Conservation (phyloP, 257 asterid genomes). For the Nyctanthes arbortristis region DNA sequence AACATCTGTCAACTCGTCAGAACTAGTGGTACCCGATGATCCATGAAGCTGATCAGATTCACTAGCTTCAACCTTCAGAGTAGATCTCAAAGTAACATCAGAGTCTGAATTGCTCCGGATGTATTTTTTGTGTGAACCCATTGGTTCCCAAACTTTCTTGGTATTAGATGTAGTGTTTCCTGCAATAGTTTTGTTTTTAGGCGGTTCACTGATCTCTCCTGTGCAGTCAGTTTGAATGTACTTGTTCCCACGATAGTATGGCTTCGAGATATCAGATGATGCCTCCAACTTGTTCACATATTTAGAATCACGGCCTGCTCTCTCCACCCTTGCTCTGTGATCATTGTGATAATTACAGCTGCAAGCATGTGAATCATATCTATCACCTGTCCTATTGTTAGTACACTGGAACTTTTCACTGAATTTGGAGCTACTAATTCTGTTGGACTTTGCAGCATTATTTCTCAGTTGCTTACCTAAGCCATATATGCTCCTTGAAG, state of each 20-base stretch:
- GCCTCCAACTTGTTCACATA: constrained; percentile 47
- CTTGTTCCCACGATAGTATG: constrained; percentile 56
- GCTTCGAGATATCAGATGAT: constrained; percentile 59
- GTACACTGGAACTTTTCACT: constrained; percentile 52
- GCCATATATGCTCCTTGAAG: constrained; percentile 48
- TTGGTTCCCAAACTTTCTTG: constrained; percentile 97
- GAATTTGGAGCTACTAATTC: constrained; percentile 59
- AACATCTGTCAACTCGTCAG: constrained; percentile 43
- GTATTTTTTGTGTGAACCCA: constrained; percentile 76
- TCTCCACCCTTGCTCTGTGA: constrained; percentile 60
- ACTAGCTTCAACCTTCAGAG: constrained; percentile 47
- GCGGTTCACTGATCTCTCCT: constrained; percentile 56
- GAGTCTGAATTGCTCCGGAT: constrained; percentile 66
- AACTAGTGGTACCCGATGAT: constrained; percentile 48
- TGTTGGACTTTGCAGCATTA: constrained; percentile 50
- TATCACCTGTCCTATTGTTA: constrained; percentile 48
- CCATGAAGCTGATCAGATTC: constrained; percentile 54
- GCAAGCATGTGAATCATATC: constrained; percentile 59
- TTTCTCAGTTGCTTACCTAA: constrained; percentile 50
- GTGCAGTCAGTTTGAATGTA: constrained; percentile 46
- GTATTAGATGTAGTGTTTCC: constrained; percentile 42
- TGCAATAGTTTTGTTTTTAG: constrained; percentile 51
- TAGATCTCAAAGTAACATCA: constrained; percentile 63
- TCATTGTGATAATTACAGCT: constrained; percentile 67
- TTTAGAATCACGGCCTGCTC: constrained; percentile 52